Conservation (phyloP, 495 filamentous ascomycete genomes). For the Penicillium arizonense region DNA sequence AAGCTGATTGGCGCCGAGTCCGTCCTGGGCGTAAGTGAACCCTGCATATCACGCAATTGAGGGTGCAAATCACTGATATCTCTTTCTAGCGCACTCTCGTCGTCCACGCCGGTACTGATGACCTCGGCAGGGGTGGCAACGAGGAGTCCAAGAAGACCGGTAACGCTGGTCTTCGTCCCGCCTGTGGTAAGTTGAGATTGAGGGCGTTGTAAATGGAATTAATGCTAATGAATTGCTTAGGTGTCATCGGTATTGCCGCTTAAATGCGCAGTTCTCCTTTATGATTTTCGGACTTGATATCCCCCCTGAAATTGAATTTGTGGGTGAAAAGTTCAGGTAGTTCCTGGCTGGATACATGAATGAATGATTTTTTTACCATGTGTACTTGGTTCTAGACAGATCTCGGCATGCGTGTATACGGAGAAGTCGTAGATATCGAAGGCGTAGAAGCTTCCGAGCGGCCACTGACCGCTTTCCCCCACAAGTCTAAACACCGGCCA, state of each 20-base stretch:
- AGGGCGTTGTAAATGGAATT: neutral
- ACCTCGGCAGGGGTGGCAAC: slow-evolving; percentile 85
- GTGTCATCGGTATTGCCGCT: slow-evolving; percentile 84
- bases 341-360: slow-evolving; percentile 24
- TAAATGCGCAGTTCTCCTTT: slow-evolving; percentile 29
- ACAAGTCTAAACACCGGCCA: slow-evolving; percentile 27
- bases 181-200: slow-evolving; percentile 68
- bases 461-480: slow-evolving; percentile 30
- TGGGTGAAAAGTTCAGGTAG: slow-evolving; percentile 24
- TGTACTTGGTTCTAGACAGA: neutral
- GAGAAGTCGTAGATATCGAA: neutral
- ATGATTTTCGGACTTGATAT: slow-evolving; percentile 12
- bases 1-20: slow-evolving; percentile 95
- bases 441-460: slow-evolving; percentile 7
- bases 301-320: slow-evolving; percentile 6
- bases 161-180: slow-evolving; percentile 88
- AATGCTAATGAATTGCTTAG: slow-evolving; percentile 30
- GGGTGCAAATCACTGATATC: neutral
- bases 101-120: slow-evolving; percentile 91
- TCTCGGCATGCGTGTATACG: neutral
- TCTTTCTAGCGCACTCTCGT: slow-evolving; percentile 80
- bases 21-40: slow-evolving; percentile 80
- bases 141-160: slow-evolving; percentile 97
- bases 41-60: slow-evolving; percentile 1
- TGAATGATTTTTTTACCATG: slow-evolving; percentile 17